Conservation (phyloP, 495 filamentous ascomycete species). For the Neurospora sp. region DNA sequence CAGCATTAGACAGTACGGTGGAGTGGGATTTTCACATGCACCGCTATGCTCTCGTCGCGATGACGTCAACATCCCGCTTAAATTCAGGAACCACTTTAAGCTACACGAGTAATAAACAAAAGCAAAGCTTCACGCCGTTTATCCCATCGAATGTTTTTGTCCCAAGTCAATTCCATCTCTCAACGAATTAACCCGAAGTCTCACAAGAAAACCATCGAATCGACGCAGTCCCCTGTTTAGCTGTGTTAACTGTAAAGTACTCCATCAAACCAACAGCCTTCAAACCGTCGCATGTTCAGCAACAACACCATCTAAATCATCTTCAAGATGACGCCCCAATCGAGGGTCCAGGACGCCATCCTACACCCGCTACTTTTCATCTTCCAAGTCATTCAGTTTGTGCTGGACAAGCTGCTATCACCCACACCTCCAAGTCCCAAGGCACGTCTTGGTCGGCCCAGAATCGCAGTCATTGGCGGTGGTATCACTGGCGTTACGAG, state of each 20-base stretch:
- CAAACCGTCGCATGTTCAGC: not conserved
- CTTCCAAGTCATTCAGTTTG: constrained; percentile 56
- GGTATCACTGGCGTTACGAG: constrained; percentile 75
- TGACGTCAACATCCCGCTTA: not conserved
- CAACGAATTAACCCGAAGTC: not conserved
- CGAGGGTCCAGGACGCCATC: constrained; percentile 7
- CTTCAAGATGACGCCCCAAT: not conserved
- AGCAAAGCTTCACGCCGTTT: not conserved
- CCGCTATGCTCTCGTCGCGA: not conserved
- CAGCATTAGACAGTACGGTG: too few species aligned
- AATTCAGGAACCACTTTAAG: not conserved
- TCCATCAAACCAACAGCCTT: not conserved
- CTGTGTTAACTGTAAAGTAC: not conserved
- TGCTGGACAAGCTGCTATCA: constrained; percentile 56
- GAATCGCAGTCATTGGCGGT: constrained; percentile 73
- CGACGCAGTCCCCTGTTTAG: not conserved
- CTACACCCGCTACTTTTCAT: constrained; percentile 45
- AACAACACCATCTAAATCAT: not conserved
- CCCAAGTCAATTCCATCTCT: not conserved
- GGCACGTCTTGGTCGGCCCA: constrained; percentile 43
- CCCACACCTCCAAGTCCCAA: constrained; percentile 55
- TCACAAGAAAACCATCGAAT: not conserved
- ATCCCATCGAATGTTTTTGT: not conserved
- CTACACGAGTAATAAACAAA: not conserved
- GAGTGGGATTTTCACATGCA: not conserved